These are phyloP conservation scores for Myxozyma lipomycoides DNA, from an alignment of 805 yeast genomes.

Conservation along the genomic window DNA sequence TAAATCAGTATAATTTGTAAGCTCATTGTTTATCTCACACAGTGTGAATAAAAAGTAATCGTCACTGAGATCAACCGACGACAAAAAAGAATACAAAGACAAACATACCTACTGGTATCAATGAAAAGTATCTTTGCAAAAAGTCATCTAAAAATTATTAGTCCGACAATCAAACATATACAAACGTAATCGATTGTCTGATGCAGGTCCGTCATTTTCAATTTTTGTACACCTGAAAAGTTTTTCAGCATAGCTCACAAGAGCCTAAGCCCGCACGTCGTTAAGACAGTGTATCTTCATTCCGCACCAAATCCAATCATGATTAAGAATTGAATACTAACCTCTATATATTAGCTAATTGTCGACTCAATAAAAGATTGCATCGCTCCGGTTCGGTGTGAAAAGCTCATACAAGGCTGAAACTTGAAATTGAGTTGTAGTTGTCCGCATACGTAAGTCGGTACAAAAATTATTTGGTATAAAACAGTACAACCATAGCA, in stretches of 20 bases:
- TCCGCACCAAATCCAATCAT: constrained; percentile 1
- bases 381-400: not conserved
- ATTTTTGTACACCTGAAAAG: constrained; percentile 25
- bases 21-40: constrained; percentile 21
- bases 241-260: constrained; percentile 12
- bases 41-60: constrained; percentile 20
- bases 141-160: too few species aligned
- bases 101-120: constrained; percentile 1
- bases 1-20: constrained; percentile 24
- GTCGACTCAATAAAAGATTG: not conserved
- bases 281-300: constrained; percentile 21
- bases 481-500: constrained; percentile 14
- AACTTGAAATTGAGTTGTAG: constrained; percentile 15
- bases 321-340: not conserved
- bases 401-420: constrained; percentile 29
- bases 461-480: constrained; percentile 19
- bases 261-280: constrained; percentile 27
- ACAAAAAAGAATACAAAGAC: not conserved
- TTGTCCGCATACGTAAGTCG: constrained; percentile 20
- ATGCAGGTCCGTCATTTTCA: constrained; percentile 26
- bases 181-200: not conserved
- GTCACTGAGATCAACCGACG: constrained; percentile 20
- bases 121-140: not conserved
- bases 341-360: not conserved
- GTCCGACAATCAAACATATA: too few species aligned